Conservation (phyloP, 2,329 filamentous ascomycete species). For the Alternaria atra region DNA sequence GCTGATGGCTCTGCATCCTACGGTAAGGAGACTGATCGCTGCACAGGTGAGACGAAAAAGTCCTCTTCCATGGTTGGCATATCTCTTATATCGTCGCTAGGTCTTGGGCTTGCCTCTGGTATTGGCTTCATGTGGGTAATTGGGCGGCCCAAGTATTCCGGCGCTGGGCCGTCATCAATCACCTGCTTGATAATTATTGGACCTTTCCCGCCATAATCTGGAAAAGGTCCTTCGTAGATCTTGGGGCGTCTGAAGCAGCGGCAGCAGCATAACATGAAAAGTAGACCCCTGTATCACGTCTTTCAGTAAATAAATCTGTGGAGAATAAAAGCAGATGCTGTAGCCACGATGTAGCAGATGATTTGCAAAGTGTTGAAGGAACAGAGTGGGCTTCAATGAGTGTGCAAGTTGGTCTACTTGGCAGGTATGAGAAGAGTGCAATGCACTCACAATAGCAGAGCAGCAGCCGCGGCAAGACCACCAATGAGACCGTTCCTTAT, state of each 20-base stretch:
- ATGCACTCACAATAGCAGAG: constrained; percentile 17
- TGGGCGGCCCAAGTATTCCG: not conserved
- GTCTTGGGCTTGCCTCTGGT: constrained; percentile 14
- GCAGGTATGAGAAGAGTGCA: not conserved
- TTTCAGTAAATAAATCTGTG: not conserved
- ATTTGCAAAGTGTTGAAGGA: not conserved
- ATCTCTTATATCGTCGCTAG: constrained; percentile 6
- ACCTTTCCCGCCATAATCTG: not conserved
- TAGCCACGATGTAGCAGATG: not conserved
- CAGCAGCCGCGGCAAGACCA: constrained; percentile 5
- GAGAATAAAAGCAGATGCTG: not conserved
- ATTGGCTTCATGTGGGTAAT: constrained; percentile 4
- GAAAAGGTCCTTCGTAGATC: not conserved
- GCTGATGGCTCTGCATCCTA: not conserved
- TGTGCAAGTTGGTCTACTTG: constrained; percentile 2
- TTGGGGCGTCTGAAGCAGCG: not conserved
- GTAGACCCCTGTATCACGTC: not conserved
- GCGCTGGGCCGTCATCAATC: not conserved
- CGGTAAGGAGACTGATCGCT: not conserved
- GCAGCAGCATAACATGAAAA: constrained; percentile 5
- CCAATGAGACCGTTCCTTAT: constrained; percentile 4
- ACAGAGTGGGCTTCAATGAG: not conserved
- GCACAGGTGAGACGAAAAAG: not conserved
- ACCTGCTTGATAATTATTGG: not conserved
- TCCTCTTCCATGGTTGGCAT: not conserved